A percentile compares a stretch with the other conserved stretches of the same genome.
These are phyloP conservation scores for Solanum tarijense DNA, from an alignment of 257 asterid genomes.

Conservation along the genomic window DNA sequence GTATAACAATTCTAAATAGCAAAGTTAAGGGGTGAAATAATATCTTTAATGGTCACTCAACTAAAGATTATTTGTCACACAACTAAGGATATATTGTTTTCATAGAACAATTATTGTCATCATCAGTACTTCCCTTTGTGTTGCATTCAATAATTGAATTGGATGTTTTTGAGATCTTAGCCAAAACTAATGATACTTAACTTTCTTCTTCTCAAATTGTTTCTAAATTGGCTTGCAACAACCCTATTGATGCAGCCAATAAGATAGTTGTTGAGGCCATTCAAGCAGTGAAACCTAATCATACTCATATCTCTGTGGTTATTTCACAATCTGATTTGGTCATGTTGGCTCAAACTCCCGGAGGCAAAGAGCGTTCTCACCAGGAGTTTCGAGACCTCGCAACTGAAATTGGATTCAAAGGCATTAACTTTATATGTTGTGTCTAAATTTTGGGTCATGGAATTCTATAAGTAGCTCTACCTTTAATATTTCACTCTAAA, in stretches of 20 bases:
- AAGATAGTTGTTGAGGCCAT: conserved; percentile 1
- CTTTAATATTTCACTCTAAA: no score
- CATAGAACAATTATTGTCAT: not conserved
- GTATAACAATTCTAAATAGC: no score
- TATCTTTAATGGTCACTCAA: no score
- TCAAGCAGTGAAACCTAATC: conserved; percentile 8
- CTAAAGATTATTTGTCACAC: no score
- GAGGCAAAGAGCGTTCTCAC: conserved; percentile 27
- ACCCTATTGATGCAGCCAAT: conserved; percentile 2
- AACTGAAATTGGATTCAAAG: conserved; percentile 17
- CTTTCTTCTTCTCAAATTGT: conserved; percentile 23
- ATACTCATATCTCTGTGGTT: not conserved
- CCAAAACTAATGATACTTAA: conserved; percentile 1
- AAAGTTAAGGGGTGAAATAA: no score
- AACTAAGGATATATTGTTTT: no score
- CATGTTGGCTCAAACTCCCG: conserved; percentile 25
- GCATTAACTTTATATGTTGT: conserved; percentile 2
- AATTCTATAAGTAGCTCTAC: conserved; percentile 14
- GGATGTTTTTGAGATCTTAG: conserved; percentile 21
- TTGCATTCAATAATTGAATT: conserved; percentile 15
- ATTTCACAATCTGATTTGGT: conserved; percentile 11
- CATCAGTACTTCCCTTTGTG: conserved; percentile 13
- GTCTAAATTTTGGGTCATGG: conserved; percentile 25
- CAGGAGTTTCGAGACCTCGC: conserved; percentile 21
- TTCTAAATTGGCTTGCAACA: not conserved